Evolutionary conservation across 2,329 filamentous ascomycete genomes (phyloP), one percentile per base, ranked within the genome.

Genomic region (Claviceps sp.): DNA sequence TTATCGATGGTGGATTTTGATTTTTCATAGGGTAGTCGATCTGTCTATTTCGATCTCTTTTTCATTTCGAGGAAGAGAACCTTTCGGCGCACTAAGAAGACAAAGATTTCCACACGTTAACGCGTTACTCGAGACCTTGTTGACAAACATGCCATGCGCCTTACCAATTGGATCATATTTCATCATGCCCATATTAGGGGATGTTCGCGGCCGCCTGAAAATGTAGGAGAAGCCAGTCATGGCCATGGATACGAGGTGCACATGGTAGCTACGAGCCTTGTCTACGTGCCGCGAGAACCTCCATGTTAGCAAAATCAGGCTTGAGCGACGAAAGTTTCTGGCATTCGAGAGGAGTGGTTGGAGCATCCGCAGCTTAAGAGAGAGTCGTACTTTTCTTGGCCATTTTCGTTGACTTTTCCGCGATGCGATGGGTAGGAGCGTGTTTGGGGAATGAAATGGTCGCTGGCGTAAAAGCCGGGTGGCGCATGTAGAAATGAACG

Each of bases 221-320:
- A 89, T 94, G 70, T 91, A 90, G 77, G 91, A 98, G 78, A 89
- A 98, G 64, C 93, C 93, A 26, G 93, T 98, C 85, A 95, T 85
- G 67, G 93, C 93, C 93, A 98, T 98, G 57, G 89, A 95, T 68
- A 98, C 76, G 60, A 98, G 85, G 67, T 93, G 90, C 68, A 96
- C 91, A 66, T 87, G 81, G 67, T 98, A 84, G 59, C 91, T 85
- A 68, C 94, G 89, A 65, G 90, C 87, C 77, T 97, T 97, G 55
- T 77, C 89, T 94, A 67, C 41, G 22, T 14, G 47, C 22, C 14
- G 24, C 18, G 47, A 11, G 30, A 34, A 11, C 30, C 30, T 34
- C 30, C 3, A 34, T 34, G 30, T 34, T 34, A 34, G 30, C 30
- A 44, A 6, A 44, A 22, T 14, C 22, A 26, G 6, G 20, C 24